A percentile compares a stretch with the other conserved stretches of the same genome.
Conservation (phyloP, 2,329 filamentous ascomycete genomes). For the Trichoderma cornu-damae region DNA sequence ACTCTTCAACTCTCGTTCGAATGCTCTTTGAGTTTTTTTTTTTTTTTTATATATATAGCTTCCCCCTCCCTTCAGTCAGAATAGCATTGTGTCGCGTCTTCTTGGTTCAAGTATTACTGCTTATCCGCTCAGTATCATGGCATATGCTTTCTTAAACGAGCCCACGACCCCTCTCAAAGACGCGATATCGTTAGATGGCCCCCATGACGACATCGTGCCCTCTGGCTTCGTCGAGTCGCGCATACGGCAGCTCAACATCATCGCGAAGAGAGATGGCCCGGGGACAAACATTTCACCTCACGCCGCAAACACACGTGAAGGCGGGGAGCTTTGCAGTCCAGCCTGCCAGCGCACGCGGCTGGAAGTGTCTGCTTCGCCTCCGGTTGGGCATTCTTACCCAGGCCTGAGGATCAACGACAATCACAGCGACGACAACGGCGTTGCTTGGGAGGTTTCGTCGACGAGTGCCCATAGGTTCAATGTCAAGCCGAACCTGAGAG, state of each 20-base stretch:
- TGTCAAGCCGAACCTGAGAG: slow-evolving; percentile 7
- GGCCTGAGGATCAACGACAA: slow-evolving; percentile 21
- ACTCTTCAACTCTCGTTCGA: not conserved
- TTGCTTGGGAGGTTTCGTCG: slow-evolving; percentile 6
- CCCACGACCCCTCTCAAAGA: slow-evolving; percentile 1
- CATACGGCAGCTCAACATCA: slow-evolving; percentile 28
- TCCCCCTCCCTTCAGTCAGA: too few relatives aligned
- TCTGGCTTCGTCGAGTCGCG: slow-evolving; percentile 29
- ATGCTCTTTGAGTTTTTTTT: not conserved
- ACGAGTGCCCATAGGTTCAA: slow-evolving; percentile 1
- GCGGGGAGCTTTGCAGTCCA: slow-evolving; percentile 25
- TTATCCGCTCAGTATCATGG: slow-evolving; percentile 10
- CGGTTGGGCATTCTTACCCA: slow-evolving; percentile 23
- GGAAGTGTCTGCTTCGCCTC: slow-evolving; percentile 20
- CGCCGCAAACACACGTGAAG: slow-evolving; percentile 19
- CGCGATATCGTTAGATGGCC: slow-evolving; percentile 16
- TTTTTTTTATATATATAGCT: not conserved
- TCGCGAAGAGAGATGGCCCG: slow-evolving; percentile 20
- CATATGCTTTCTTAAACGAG: slow-evolving; percentile 18
- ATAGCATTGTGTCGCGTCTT: not conserved
- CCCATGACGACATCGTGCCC: slow-evolving; percentile 22
- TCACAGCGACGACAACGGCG: slow-evolving; percentile 14
- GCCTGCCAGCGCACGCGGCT: slow-evolving; percentile 26
- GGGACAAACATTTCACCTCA: slow-evolving; percentile 4
- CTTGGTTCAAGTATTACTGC: not conserved